Conservation (phyloP, 768 basidiomycete species). For the Tremella yokohamensis region DNA sequence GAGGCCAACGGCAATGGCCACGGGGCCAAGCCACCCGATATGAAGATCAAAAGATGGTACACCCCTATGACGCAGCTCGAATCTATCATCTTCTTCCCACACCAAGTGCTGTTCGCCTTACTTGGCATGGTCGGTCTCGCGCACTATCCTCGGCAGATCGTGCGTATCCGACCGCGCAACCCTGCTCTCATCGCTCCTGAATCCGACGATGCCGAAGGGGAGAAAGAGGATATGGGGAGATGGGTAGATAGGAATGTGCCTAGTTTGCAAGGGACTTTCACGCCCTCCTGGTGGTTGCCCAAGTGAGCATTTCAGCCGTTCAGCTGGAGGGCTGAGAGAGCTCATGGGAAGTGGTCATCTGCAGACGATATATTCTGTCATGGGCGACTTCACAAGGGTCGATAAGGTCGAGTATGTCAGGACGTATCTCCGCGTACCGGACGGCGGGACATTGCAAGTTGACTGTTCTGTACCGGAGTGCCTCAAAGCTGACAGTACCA, state of each 20-base stretch:
- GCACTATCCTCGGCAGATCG: slow-evolving; percentile 34
- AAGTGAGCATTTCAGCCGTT: slow-evolving; percentile 32
- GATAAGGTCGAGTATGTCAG: slow-evolving; percentile 53
- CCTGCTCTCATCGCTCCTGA: slow-evolving; percentile 14
- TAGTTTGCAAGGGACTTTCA: slow-evolving; percentile 41
- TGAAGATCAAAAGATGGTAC: slow-evolving; percentile 10
- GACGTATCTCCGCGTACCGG: slow-evolving; percentile 51
- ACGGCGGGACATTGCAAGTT: slow-evolving; percentile 53
- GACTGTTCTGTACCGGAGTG: neutral
- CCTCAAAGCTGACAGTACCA: slow-evolving; percentile 6
- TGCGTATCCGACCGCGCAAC: slow-evolving; percentile 21
- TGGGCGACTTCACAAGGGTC: slow-evolving; percentile 52
- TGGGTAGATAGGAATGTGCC: slow-evolving; percentile 42
- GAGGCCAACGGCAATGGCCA: too few relatives aligned
- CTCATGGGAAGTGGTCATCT: slow-evolving; percentile 48
- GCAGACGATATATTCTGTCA: slow-evolving; percentile 52
- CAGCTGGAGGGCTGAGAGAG: neutral
- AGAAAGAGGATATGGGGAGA: slow-evolving; percentile 14
- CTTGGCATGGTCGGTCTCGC: slow-evolving; percentile 36
- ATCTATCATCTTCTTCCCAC: slow-evolving; percentile 19
- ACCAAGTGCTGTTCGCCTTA: slow-evolving; percentile 24
- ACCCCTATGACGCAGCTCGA: slow-evolving; percentile 7
- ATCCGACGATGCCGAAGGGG: neutral
- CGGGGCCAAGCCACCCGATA: too few relatives aligned
- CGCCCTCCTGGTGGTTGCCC: slow-evolving; percentile 50